Evolutionary conservation across 225 moss, liverwort and hornwort species (phyloP), one percentile per base, ranked within the genome.

Genomic region (Pseudisothecium myosuroides): DNA sequence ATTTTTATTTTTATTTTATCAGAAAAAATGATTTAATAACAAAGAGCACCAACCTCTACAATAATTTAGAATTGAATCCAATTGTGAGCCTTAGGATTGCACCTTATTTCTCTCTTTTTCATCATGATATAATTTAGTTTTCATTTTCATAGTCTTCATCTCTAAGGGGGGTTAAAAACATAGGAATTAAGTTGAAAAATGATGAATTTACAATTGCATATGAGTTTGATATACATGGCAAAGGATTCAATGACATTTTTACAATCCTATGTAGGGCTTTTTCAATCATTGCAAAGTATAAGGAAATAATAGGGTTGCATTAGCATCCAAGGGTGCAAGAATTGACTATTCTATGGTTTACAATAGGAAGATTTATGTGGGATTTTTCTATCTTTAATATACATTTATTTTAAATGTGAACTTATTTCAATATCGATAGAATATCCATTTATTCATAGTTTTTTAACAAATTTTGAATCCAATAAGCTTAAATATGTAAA

Each of bases 31-130:
- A 22, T 68, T 43, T 43, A 27, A 72, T 43, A 43, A 9, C 5
- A 9, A 41, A 72, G 0, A 9, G 15, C 9, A 41, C 1, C 0
- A 15, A 0, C 1, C 2, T 69, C 14, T 14, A 12, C 0, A 0
- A 2, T 15, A 26, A 71, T 71, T 1, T 71, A 41, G 5, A 71
- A 71, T 41, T 41, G 41, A n/a, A 0, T 0, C 12, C 7, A n/a
- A 68, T 2, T n/a, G 2, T 13, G 2, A 72, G 9, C 27, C 2
- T 43, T 43, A 27, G 5, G 24, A 43, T 43, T 72, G 16, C 5
- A 27, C 15, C 5, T 72, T 16, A 67, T 39, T 8, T 69, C 4
- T 69, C 39, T 69, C 0, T 39, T 39, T 69, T 43, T 15, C 16
- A 71, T 41, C 5, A 26, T 26, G 27, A 41, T 41, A 26, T 41